Evolutionary conservation across 768 basidiomycete genomes (phyloP).

Genomic region (Trametes meyenii): DNA sequence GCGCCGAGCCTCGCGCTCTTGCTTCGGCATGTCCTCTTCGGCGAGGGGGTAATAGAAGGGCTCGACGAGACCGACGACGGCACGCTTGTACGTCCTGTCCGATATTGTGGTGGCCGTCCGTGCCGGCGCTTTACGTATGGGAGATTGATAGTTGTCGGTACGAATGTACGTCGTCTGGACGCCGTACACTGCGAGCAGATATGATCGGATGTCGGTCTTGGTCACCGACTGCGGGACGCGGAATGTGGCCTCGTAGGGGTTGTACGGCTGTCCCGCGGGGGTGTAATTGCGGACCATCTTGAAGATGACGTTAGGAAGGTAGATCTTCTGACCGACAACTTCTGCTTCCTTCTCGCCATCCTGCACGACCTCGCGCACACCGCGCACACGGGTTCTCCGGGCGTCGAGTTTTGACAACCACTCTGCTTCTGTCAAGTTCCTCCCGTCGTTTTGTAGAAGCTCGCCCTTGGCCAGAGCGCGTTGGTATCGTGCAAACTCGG

Average conservation of each 20-base stretch:
- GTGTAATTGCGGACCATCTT: slow-evolving; percentile 85
- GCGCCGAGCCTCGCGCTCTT: slow-evolving; percentile 56
- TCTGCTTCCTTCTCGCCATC: slow-evolving; percentile 48
- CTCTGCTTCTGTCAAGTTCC: slow-evolving; percentile 49
- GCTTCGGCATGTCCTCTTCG: slow-evolving; percentile 72
- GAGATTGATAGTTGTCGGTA: slow-evolving; percentile 86
- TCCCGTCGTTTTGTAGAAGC: slow-evolving; percentile 39
- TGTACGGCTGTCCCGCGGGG: slow-evolving; percentile 76
- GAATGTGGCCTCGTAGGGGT: slow-evolving; percentile 94
- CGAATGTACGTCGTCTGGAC: slow-evolving; percentile 92
- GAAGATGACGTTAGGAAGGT: slow-evolving; percentile 88
- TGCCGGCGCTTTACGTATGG: slow-evolving; percentile 39
- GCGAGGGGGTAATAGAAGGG: slow-evolving; percentile 93
- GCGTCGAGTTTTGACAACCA: slow-evolving; percentile 62
- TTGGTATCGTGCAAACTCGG: slow-evolving; percentile 62
- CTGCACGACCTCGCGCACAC: slow-evolving; percentile 45
- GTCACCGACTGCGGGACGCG: slow-evolving; percentile 87
- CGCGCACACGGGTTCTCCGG: slow-evolving; percentile 68
- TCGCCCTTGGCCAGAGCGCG: slow-evolving; percentile 58
- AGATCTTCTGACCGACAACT: slow-evolving; percentile 80
- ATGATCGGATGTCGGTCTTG: slow-evolving; percentile 89
- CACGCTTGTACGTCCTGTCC: slow-evolving; percentile 78
- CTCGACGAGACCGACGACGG: slow-evolving; percentile 87
- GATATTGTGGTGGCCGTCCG: slow-evolving; percentile 22
- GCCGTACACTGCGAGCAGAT: slow-evolving; percentile 83